Percentiles rank a stretch among this genome's conserved stretches.
These are phyloP conservation scores for Penicillium argentinense DNA, from an alignment of 495 filamentous ascomycete genomes.

Conservation along the genomic window DNA sequence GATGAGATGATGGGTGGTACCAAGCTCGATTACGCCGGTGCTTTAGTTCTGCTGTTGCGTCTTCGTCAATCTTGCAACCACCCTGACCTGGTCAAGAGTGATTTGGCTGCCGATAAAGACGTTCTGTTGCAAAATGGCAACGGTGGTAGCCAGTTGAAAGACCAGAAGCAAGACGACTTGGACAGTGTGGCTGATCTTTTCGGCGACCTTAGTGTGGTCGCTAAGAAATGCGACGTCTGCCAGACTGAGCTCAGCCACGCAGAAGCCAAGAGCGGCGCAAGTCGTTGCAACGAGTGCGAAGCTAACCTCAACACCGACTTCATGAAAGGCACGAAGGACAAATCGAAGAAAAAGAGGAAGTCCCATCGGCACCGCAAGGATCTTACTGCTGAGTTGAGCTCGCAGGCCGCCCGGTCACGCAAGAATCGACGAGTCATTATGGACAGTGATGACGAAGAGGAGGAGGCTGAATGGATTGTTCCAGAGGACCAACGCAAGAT, in stretches of 20 bases:
- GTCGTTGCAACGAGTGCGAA: constrained; percentile 72
- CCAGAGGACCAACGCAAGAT: constrained; percentile 57
- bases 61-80: constrained; percentile 94
- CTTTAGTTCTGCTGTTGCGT: constrained; percentile 83
- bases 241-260: constrained; percentile 63
- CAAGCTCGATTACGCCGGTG: constrained; percentile 76
- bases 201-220: constrained; percentile 75
- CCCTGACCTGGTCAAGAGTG: constrained; percentile 78
- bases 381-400: constrained; percentile 21
- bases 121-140: constrained; percentile 63
- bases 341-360: constrained; percentile 45
- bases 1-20: constrained; percentile 80
- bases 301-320: constrained; percentile 57
- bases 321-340: constrained; percentile 44
- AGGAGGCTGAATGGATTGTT: constrained; percentile 74
- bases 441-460: constrained; percentile 68
- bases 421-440: constrained; percentile 55
- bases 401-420: constrained; percentile 38
- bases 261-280: constrained; percentile 56
- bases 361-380: constrained; percentile 33
- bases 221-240: constrained; percentile 88
- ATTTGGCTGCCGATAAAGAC: constrained; percentile 83
- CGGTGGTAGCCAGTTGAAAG: constrained; percentile 45
- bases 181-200: constrained; percentile 86
- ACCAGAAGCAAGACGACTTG: constrained; percentile 57